Conservation (phyloP, 1,284 basidiomycete genomes). For the Tylopilus sp. region DNA sequence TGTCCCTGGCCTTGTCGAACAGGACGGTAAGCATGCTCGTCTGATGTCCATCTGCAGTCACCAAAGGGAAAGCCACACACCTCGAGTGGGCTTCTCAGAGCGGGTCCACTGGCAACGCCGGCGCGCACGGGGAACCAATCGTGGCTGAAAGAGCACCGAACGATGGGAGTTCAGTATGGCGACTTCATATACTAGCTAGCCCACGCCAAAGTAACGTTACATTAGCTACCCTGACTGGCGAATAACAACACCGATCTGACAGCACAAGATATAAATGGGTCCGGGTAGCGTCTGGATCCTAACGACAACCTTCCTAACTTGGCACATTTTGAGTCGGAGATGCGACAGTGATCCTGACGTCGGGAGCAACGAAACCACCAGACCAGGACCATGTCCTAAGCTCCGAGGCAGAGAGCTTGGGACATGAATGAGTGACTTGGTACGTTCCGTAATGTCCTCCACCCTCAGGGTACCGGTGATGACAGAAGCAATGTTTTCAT, state of each 20-base stretch:
- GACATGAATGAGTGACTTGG: too few relatives aligned
- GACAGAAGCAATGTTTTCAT: too few relatives aligned
- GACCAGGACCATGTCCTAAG: too few relatives aligned
- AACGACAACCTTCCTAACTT: neutral
- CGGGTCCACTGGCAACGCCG: conserved; percentile 3
- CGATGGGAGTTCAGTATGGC: too few relatives aligned
- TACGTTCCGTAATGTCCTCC: too few relatives aligned
- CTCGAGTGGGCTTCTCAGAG: neutral
- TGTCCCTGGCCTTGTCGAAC: neutral
- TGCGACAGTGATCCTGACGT: neutral
- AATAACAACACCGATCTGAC: neutral
- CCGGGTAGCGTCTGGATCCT: neutral
- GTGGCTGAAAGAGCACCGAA: neutral
- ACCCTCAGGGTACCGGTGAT: too few relatives aligned
- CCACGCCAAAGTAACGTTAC: conserved; percentile 4
- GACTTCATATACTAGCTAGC: neutral
- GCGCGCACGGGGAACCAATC: conserved; percentile 3
- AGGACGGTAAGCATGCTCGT: neutral
- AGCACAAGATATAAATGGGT: neutral
- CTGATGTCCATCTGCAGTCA: neutral
- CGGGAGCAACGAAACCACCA: too few relatives aligned
- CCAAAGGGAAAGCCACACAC: neutral
- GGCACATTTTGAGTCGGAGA: neutral
- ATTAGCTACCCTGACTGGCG: neutral
- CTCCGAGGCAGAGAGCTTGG: too few relatives aligned